Evolutionary conservation across 257 asterid species (phyloP), one percentile per base, ranked within the genome.

Genomic region (Solanum chilense): DNA sequence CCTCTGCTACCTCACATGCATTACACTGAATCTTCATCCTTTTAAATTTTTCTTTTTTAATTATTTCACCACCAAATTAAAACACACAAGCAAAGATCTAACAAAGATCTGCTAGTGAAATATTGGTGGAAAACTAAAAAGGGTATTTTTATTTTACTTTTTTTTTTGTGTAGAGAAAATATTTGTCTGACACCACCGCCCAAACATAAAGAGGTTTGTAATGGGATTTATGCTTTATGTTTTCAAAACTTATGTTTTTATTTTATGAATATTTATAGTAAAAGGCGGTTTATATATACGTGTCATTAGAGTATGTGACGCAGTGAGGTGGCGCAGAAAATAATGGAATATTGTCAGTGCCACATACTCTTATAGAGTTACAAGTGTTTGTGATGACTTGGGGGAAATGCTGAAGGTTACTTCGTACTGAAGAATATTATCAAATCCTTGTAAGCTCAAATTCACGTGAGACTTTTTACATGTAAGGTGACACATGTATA

Each of bases 11-110:
- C 93, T 90, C 97, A 76, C 99, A 95, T 35, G 86, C 94, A 93
- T 91, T 96, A 88, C 99, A 96, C 93, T 96, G 98, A 92, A 96
- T 94, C 95, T 94, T 96, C 99, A 96, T 96, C 90, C 66, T 62
- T 60, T 15, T 31, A 49, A 49, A 13, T 9, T 23, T 3, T 21
- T 9, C 0, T 60, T 56, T 18, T 2, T 9, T 37, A 35, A 35
- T 37, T 6, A 21, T 77, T 9, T 33, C 84, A 45, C 84, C 60
- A 4, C 29, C 21, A 4, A 76, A 58, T 20, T 58, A 41, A 39
- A 71, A 74, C 15, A n/a, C 58, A 41, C 58, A 76, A 76, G 37
- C 60, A 4, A 76, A 76, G n/a, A 76, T 35, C 42, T 70, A 66
- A 11, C 18, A 62, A 13, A 42, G 62, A 77, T 44, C 64, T 77